Evolutionary conservation across 176 grass and related monocot species (phyloP), one percentile per base, ranked within the genome.

Genomic region (Otatea glauca): DNA sequence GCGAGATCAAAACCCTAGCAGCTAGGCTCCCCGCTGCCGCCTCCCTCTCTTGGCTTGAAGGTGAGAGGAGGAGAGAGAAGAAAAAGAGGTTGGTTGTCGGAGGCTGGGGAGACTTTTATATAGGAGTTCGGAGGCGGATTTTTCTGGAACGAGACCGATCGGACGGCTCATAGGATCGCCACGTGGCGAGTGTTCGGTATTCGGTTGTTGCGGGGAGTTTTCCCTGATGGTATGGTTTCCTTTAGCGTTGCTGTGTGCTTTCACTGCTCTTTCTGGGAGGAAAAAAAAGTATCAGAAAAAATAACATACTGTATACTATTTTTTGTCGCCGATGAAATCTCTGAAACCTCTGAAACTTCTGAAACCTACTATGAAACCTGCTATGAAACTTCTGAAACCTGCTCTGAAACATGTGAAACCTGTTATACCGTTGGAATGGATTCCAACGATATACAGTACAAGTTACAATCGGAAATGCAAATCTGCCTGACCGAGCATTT

Each of bases 1-100:
- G 29, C 35, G 35, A 68, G 8, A 82, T 79, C 56, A 88, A 92
- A 94, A 94, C 92, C 87, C 87, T 94, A 94, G 92, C 59, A 2
- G 70, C 70, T 23, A 13, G 27, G 63, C 83, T 49, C 60, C 44
- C 14, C 48, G 79, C 79, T 74, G 88, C 88, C 84, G 73, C 24
- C 49, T 63, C 73, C 48, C 64, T 23, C 14, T 17, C 9, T 70
- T 23, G 74, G 88, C 44, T 41, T 37, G 39, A 18, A 9, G 75
- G 34, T 11, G 67, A 47, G 49, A 45, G 61, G 48, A 14, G 11
- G 48, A 42, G 21, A 68, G 25, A 68, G 32, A 45, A 3, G 1
- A 81, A 83, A 77, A 77, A 38, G 50, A 49, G 34, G 70, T 16
- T 64, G 15, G 54, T 29, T 5, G 27, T 16, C 0, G 63, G 75